A percentile compares a stretch with the other conserved stretches of the same genome.
Evolutionary conservation across 2,329 filamentous ascomycete species (phyloP).

Genomic region (Didymella lethalis): DNA sequence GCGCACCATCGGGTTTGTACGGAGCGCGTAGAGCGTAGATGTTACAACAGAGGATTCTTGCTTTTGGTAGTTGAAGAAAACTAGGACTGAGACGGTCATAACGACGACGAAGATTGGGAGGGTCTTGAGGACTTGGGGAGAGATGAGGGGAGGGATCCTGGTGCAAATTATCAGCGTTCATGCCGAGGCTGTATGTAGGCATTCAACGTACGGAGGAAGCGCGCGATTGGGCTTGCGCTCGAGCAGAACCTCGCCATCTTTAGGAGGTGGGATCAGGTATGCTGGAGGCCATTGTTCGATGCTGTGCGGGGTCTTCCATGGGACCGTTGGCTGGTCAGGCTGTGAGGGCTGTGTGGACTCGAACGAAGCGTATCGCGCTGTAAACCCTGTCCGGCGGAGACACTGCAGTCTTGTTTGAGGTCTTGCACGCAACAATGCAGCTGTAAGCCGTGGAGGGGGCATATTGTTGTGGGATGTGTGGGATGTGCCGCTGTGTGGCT

Average conservation of each 20-base stretch:
- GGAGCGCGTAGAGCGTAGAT: constrained; percentile 88
- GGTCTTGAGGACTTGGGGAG: constrained; percentile 60
- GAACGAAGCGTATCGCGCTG: constrained; percentile 35
- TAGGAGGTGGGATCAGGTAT: constrained; percentile 46
- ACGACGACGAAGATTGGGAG: constrained; percentile 81
- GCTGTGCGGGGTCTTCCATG: constrained; percentile 51
- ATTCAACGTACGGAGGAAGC: constrained; percentile 42
- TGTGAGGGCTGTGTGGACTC: constrained; percentile 27
- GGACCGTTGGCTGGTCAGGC: constrained; percentile 39
- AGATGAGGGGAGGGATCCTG: constrained; percentile 48
- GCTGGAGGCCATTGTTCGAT: constrained; percentile 47
- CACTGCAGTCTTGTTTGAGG: constrained; percentile 33
- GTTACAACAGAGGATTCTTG: constrained; percentile 81
- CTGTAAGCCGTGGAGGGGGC: constrained; percentile 38
- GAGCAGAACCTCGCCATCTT: constrained; percentile 46
- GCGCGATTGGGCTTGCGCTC: constrained; percentile 47
- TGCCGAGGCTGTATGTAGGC: not conserved
- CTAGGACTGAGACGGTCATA: constrained; percentile 74
- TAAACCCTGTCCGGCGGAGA: constrained; percentile 30
- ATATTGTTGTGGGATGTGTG: constrained; percentile 26
- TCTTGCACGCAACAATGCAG: constrained; percentile 35
- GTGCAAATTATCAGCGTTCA: constrained; percentile 15
- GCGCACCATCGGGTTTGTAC: constrained; percentile 78
- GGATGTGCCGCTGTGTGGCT: constrained; percentile 13
- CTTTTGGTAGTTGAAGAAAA: constrained; percentile 99